Percentiles rank a stretch among this genome's conserved stretches.
phyloP scores from a whole-genome alignment of 148 eudicot genomes.

The Diospyros kaki region DNA sequence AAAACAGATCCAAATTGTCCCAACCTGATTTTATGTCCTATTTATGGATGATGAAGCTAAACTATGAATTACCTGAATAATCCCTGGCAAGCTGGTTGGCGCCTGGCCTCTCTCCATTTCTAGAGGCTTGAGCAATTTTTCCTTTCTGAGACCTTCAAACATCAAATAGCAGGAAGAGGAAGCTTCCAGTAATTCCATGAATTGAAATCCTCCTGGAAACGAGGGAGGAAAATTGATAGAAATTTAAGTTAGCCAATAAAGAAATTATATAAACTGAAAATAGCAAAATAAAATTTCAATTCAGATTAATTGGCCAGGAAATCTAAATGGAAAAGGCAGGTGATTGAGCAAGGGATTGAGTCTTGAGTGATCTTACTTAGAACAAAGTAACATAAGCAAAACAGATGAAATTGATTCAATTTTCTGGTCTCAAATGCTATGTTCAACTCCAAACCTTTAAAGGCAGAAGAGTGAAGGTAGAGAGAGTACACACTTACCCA shows the following conservation, averaged over 20 bases:
- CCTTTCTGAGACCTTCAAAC: constrained; percentile 19
- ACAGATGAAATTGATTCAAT: not conserved
- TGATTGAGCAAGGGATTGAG: not conserved
- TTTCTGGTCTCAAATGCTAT: not conserved
- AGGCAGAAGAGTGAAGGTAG: not conserved
- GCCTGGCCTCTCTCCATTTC: constrained; percentile 2
- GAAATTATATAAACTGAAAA: not conserved
- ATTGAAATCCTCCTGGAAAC: constrained; percentile 79
- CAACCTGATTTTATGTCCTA: not conserved
- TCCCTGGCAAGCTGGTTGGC: not conserved
- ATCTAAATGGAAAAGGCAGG: no score
- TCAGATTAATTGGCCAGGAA: not conserved
- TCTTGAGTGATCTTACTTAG: no score
- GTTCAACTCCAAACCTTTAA: constrained; percentile 1
- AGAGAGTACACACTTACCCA: not conserved
- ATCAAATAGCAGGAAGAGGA: constrained; percentile 48
- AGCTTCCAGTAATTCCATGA: constrained; percentile 90
- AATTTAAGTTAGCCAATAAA: constrained; percentile 1
- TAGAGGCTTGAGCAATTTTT: not conserved
- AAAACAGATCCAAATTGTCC: not conserved
- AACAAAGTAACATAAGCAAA: not conserved
- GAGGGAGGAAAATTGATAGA: constrained; percentile 5
- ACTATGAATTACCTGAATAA: constrained; percentile 11
- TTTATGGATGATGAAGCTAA: not conserved
- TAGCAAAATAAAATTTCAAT: not conserved